Percentiles rank a stretch among this genome's conserved stretches.
phyloP scores from a whole-genome alignment of 495 filamentous ascomycete species.

The Venustampulla echinocandica region DNA sequence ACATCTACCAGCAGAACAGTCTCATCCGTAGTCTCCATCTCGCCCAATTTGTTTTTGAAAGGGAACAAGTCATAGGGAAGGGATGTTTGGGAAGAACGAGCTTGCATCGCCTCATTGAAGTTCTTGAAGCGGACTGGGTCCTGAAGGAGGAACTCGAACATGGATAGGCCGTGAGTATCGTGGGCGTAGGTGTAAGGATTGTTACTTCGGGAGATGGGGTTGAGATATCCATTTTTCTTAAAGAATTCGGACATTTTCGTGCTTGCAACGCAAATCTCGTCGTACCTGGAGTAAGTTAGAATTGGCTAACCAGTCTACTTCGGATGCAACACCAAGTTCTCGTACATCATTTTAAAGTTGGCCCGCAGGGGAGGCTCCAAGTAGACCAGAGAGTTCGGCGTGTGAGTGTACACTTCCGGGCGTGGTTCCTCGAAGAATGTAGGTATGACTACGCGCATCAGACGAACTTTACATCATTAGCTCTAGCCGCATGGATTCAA shows the following conservation, averaged over 20 bases:
- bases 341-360: constrained; percentile 14
- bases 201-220: constrained; percentile 12
- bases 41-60: constrained; percentile 11
- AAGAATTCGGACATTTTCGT: constrained; percentile 15
- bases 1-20: constrained; percentile 21
- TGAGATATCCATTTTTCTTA: constrained; percentile 12
- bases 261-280: constrained; percentile 8
- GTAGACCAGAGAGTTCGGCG: constrained; percentile 22
- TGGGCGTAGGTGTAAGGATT: constrained; percentile 22
- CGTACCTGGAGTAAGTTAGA: constrained; percentile 5
- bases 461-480: constrained; percentile 7
- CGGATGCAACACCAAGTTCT: background rate
- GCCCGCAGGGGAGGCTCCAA: constrained; percentile 7
- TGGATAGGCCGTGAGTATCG: constrained; percentile 9
- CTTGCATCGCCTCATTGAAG: constrained; percentile 21
- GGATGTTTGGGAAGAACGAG: constrained; percentile 8
- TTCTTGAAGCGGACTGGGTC: constrained; percentile 12
- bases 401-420: constrained; percentile 18
- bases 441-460: constrained; percentile 11
- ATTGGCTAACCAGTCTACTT: background rate
- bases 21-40: constrained; percentile 15
- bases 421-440: constrained; percentile 6
- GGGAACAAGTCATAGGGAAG: constrained; percentile 12
- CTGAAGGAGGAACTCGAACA: constrained; percentile 16
- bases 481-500: background rate